phyloP scores from a whole-genome alignment of 257 asterid genomes.

The Salvia splendens region DNA sequence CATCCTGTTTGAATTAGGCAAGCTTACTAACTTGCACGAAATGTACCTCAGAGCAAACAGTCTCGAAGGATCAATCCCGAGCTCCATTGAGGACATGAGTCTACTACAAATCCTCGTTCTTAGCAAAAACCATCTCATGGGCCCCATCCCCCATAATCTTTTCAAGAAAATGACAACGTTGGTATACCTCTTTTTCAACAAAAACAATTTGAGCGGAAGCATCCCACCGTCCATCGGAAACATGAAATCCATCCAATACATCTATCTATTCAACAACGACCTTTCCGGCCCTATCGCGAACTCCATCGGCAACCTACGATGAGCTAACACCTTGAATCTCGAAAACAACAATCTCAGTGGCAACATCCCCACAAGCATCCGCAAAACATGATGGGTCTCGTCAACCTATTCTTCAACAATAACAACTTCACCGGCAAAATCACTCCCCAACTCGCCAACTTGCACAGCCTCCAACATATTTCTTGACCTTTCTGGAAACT shows the following conservation, averaged over 20 bases:
- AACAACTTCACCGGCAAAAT: conserved; percentile 54
- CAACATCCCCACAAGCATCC: conserved; percentile 52
- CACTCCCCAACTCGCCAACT: conserved; percentile 47
- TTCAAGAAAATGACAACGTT: conserved; percentile 41
- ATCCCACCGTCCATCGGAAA: conserved; percentile 58
- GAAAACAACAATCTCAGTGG: conserved; percentile 61
- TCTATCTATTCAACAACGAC: conserved; percentile 45
- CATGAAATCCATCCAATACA: conserved; percentile 45
- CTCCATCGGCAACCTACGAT: conserved; percentile 47
- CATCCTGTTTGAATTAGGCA: too few species aligned
- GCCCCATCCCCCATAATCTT: conserved; percentile 41
- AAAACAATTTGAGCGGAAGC: conserved; percentile 47
- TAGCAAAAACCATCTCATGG: conserved; percentile 44
- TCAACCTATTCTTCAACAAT: conserved; percentile 47
- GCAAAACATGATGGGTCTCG: conserved; percentile 48
- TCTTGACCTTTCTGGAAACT: conserved; percentile 66
- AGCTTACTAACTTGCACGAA: neutral
- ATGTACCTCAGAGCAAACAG: conserved; percentile 46
- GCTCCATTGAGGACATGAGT: conserved; percentile 31
- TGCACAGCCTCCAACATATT: conserved; percentile 39
- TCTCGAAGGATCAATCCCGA: conserved; percentile 53
- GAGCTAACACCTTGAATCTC: conserved; percentile 40
- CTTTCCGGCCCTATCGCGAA: conserved; percentile 59
- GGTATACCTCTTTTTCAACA: conserved; percentile 39
- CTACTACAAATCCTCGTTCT: conserved; percentile 42